A percentile compares a stretch with the other conserved stretches of the same genome.
Evolutionary conservation across 176 grass and related monocot genomes (phyloP).

Genomic region (Alopecurus myosuroides): DNA sequence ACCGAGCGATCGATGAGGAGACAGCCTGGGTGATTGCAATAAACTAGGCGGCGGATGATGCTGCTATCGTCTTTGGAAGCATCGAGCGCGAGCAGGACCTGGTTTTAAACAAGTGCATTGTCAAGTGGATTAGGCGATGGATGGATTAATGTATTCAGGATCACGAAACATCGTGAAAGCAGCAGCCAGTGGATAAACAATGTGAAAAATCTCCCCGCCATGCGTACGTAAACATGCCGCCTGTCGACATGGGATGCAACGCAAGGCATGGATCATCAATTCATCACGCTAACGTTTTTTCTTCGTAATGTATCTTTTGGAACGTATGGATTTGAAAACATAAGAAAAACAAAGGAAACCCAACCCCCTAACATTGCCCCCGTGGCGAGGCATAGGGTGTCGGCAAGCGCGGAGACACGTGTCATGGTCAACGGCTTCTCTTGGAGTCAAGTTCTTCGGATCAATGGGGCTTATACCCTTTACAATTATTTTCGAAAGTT

Average conservation of each 20-base stretch:
- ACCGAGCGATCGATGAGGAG: slow-evolving; percentile 13
- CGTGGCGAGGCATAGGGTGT: no score
- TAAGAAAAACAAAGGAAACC: no score
- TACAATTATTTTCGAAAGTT: no score
- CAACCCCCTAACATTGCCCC: no score
- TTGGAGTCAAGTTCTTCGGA: no score
- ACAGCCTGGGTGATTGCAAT: slow-evolving; percentile 7
- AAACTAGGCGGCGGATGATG: background rate
- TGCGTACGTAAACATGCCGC: background rate
- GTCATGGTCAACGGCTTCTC: no score
- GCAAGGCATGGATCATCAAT: background rate
- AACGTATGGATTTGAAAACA: no score
- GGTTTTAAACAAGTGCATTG: background rate
- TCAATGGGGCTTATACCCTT: no score
- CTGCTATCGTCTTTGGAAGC: background rate
- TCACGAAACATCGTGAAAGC: background rate
- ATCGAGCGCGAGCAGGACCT: background rate
- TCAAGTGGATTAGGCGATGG: background rate
- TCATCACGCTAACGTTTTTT: no score
- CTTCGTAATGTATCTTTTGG: no score
- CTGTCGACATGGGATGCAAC: background rate
- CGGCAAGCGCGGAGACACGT: no score
- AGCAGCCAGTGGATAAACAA: background rate
- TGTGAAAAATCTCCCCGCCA: background rate
- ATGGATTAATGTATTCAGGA: background rate